Evolutionary conservation across 2,329 filamentous ascomycete genomes (phyloP), one percentile per base, ranked within the genome.

Genomic region (Exophiala xenobiotica): DNA sequence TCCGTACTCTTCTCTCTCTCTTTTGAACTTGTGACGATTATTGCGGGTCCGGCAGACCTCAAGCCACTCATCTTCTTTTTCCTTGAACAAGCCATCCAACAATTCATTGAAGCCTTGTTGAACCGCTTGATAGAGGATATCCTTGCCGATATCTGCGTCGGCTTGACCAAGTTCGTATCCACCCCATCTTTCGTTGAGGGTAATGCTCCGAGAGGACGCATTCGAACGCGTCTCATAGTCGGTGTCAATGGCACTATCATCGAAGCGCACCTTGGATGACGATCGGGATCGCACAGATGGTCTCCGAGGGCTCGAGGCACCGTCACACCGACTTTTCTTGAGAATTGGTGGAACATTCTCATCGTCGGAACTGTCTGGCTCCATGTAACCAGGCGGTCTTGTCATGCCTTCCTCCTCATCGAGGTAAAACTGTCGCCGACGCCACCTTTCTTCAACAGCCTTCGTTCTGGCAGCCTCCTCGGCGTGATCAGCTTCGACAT

Each of bases 81-180:
- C 76, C 60, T 86, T 86, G 73, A 99, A 99, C 0, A 99, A 77
- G 1, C 84, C 79, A 64, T 97, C 89, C 0, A 99, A 80, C 2
- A 97, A 75, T 69, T 97, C 90, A 64, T 97, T 96, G 72, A 96
- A 89, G 0, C 90, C 87, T 68, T 96, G 87, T 68, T 96, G 90
- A 0, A 89, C 90, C 24, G 95, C 84, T 67, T 96, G 88, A 64
- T 95, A 96, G 1, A 97, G 74, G 3, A 96, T 87, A 65, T 97
- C 90, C 61, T 87, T 89, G 29, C 89, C 90, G 4, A 89, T 84
- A 66, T 96, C 90, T 53, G 80, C 80, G 67, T 96, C 90, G 1
- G 86, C 85, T 59, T 88, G 83, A 1, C 88, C 87, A 12, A 95
- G 84, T 46, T 90, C 87, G 67, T 88, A 85, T 14, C 86, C 86